phyloP scores from a whole-genome alignment of 1,284 basidiomycete species.

The Athelia psychrophila region DNA sequence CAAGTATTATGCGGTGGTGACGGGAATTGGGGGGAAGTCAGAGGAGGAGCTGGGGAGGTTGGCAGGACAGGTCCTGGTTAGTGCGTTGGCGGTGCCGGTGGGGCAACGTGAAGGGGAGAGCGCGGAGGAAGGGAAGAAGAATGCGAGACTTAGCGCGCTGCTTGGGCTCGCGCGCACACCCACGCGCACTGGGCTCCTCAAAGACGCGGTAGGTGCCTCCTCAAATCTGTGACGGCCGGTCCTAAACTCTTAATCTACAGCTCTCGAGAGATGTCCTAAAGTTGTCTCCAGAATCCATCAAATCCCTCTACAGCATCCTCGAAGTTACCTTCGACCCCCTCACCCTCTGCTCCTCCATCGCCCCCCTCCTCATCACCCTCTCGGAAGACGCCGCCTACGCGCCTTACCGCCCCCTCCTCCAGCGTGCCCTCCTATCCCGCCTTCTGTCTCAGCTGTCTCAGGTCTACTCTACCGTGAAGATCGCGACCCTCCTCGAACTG shows the following conservation, averaged over 20 bases:
- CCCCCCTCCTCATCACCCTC: constrained; percentile 77
- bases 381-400: constrained; percentile 57
- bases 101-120: constrained; percentile 64
- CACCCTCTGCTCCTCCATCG: constrained; percentile 80
- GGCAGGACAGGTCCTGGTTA: constrained; percentile 91
- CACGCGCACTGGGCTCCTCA: constrained; percentile 82
- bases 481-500: constrained; percentile 74
- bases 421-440: constrained; percentile 90
- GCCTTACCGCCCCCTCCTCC: constrained; percentile 87
- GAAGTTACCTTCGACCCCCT: constrained; percentile 96
- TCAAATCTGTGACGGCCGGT: background rate
- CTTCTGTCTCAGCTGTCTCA: constrained; percentile 94
- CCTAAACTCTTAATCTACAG: constrained; percentile 28
- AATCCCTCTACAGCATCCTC: constrained; percentile 86
- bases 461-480: constrained; percentile 90
- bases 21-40: constrained; percentile 64
- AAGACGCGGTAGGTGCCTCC: constrained; percentile 69
- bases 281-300: constrained; percentile 74
- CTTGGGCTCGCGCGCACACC: constrained; percentile 87
- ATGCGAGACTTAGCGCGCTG: constrained; percentile 79
- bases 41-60: constrained; percentile 81
- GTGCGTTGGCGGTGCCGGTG: constrained; percentile 92
- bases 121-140: constrained; percentile 73
- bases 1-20: constrained; percentile 74
- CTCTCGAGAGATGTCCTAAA: constrained; percentile 85